phyloP scores from a whole-genome alignment of 1,284 basidiomycete genomes.

The Wolfiporia cocos region DNA sequence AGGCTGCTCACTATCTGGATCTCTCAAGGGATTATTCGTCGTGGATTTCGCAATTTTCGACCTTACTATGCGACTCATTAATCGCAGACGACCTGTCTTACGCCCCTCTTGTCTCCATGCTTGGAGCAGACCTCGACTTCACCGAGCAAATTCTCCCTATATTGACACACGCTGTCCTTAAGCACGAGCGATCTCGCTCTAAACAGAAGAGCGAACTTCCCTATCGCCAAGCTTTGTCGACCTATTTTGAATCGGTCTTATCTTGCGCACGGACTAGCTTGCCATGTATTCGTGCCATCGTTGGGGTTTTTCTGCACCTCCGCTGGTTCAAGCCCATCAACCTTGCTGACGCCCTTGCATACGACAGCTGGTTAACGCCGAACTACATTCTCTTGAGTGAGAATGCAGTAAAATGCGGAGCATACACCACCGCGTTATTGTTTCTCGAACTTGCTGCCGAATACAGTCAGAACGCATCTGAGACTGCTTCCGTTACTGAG shows the following conservation, averaged over 20 bases:
- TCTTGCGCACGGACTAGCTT: slow-evolving; percentile 33
- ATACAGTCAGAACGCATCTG: slow-evolving; percentile 27
- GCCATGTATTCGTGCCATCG: slow-evolving; percentile 55
- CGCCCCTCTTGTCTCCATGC: slow-evolving; percentile 55
- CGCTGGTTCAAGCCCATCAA: slow-evolving; percentile 54
- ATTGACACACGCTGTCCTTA: slow-evolving; percentile 68
- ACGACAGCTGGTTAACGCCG: slow-evolving; percentile 83
- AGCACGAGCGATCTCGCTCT: slow-evolving; percentile 25
- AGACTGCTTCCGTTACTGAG: slow-evolving; percentile 36
- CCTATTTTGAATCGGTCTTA: slow-evolving; percentile 62
- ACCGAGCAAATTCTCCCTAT: slow-evolving; percentile 68
- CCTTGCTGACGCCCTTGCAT: slow-evolving; percentile 47
- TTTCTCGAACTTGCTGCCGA: slow-evolving; percentile 84
- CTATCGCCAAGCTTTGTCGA: slow-evolving; percentile 40
- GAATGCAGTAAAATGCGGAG: slow-evolving; percentile 73
- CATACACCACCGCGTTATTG: slow-evolving; percentile 85
- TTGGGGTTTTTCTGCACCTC: slow-evolving; percentile 79
- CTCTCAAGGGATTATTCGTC: slow-evolving; percentile 38
- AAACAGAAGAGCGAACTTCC: slow-evolving; percentile 10
- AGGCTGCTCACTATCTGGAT: slow-evolving; percentile 32
- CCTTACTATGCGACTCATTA: slow-evolving; percentile 56
- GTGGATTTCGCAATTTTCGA: slow-evolving; percentile 68
- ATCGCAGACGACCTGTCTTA: slow-evolving; percentile 58
- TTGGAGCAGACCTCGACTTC: slow-evolving; percentile 50
- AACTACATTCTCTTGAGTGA: slow-evolving; percentile 69